Evolutionary conservation across 2,329 filamentous ascomycete species (phyloP), one percentile per base, ranked within the genome.

Genomic region (Fusarium concolor): DNA sequence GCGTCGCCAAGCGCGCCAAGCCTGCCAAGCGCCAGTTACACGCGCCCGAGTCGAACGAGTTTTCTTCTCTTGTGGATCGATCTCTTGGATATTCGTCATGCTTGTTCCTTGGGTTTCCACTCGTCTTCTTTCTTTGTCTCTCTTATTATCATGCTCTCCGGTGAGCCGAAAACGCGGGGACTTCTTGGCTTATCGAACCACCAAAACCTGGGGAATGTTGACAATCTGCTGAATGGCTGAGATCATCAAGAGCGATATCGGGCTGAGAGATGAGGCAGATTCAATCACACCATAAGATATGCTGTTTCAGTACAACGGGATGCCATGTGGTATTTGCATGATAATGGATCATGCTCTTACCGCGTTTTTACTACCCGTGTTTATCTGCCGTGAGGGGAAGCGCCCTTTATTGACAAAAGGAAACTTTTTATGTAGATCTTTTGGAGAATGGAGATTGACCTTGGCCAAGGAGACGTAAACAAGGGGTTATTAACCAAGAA

Each of bases 21-120:
- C 37, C 14, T 28, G 51, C 57, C 61, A 62, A 63, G 57, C 35
- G 52, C 45, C 52, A 56, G 52, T 50, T 37, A 29, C 18, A n/a
- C 37, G 18, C 35, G 14, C 15, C 20, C 49, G 45, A 31, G 51
- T 62, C 51, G 43, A 38, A 63, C 61, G 58, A 63, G 61, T 20
- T 46, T 39, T 44, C 37, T 3, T 18, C 5, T 39, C 41, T 38
- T 22, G 44, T 64, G 61, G 61, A 51, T 35, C 24, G 56, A 62
- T 62, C 20, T 55, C 20, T 46, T 29, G 31, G 24, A 31, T 22
- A n/a, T 22, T 63, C 58, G 39, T 64, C 51, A 56, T 56, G 33
- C 15, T 37, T 31, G 17, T 28, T 26, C 45, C 28, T 17, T 52
- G 5, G 26, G 33, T 52, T 18, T 46, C 31, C 15, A 33, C 18